phyloP scores from a whole-genome alignment of 139 green algal genomes.

The Zygnema cylindricum region DNA sequence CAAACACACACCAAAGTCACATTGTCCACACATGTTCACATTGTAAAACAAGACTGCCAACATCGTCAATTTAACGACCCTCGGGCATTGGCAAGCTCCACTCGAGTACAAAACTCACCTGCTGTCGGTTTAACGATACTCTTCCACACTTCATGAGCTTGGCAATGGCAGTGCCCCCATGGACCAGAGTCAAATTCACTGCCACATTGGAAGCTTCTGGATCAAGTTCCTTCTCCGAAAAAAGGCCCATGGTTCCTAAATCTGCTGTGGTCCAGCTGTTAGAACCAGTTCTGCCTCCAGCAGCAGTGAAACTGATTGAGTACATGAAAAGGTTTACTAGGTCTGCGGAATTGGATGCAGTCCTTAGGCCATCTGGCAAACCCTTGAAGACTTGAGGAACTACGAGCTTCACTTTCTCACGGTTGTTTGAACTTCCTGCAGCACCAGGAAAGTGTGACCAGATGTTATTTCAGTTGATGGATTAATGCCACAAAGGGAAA shows the following conservation, averaged over 20 bases:
- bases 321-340: background rate
- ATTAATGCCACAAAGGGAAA: too few relatives aligned
- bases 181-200: background rate
- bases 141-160: background rate
- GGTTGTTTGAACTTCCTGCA: too few relatives aligned
- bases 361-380: background rate
- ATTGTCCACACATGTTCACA: too few relatives aligned
- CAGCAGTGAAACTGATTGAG: background rate
- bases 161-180: background rate
- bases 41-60: too few relatives aligned
- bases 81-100: too few relatives aligned
- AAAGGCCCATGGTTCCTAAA: background rate
- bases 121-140: background rate
- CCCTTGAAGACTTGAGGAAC: background rate
- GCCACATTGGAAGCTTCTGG: background rate
- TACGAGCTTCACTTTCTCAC: background rate
- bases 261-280: background rate
- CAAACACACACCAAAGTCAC: too few relatives aligned
- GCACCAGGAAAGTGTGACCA: too few relatives aligned
- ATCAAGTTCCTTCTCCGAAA: conserved; percentile 10
- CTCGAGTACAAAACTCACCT: conserved; percentile 2
- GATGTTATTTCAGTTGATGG: too few relatives aligned
- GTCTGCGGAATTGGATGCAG: background rate
- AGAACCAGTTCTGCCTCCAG: background rate
- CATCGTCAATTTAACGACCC: too few relatives aligned